Base-by-base conservation (phyloP, 169 alveolate species). In the Cryptosporidium canis region DNA sequence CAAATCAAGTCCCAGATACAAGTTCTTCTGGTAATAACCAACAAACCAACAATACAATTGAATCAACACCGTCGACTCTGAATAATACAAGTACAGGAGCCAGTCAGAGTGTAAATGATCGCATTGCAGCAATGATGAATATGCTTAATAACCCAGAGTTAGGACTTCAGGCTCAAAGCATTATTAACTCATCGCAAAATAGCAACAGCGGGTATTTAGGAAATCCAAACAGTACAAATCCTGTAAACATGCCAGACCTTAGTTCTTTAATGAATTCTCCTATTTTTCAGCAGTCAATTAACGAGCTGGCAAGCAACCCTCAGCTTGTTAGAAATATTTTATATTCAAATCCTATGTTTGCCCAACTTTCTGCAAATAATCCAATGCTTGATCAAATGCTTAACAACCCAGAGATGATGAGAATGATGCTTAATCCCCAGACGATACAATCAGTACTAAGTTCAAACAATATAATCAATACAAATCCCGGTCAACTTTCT, bases 401-500 rank as follows among this genome's bases (percentile, higher is more conserved):
- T 61, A 93, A 92, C 83, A 94, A 94, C 85, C 98, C 98, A 4
- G 94, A 94, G 70, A 90, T 95, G 47, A 63, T 94, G 87, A 93
- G 96, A 85, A 95, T 91, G 85, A 90, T 94, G 90, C 55, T 91
- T 33, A 91, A 85, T 66, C 93, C 93, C 21, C 93, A 91, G 77
- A 72, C 83, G 92, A 85, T 91, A 70, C 93, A 91, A 58, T 84
- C 83, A 6, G 72, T 77, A 31, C 29, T 77, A 8, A 55, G 45
- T 24, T 55, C 77, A 31, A 44, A 44, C 43, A 53, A 43, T 16
- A 37, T 31, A 27, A 77, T 58, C 44, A 43, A 18, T 12, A 45
- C 67, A 39, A 39, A 29, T 24, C 9, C 41, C 3, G 45, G n/a
- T 27, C 67, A 51, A 55, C 92, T 85, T 90, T 83, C 61, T 77